Evolutionary conservation across 306 rosid genomes (phyloP), one percentile per base, ranked within the genome.

Genomic region (Castanea crenata): DNA sequence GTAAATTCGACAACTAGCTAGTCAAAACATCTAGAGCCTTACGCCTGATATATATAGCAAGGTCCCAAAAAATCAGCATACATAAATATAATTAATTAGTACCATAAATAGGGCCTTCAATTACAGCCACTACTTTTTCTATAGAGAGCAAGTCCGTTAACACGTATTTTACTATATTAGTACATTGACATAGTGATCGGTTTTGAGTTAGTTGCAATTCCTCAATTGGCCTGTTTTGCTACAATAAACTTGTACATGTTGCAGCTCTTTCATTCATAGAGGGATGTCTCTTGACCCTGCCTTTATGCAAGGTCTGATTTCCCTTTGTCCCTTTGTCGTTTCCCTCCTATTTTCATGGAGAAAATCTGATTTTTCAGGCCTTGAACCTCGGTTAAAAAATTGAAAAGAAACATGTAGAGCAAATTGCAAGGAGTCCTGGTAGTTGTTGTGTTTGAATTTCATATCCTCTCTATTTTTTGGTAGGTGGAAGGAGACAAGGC

Each of bases 221-320:
- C 35, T 70, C 32, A 41, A 10, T 29, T 13, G 5, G 10, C 16
- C 61, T 10, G 9, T 10, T 54, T 27, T 29, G 14, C 27, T 29
- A 18, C 4, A 72, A 72, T 72, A 23, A 72, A 72, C 34, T 15
- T 6, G 38, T 35, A 34, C 12, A 29, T 41, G 46, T 19, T 16
- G 46, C n/a, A 61, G 61, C 34, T 59, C 34, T 76, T 8, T 72
- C 7, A 21, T 15, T 49, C 41, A 58, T 67, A 2, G 38, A 78
- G 55, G 65, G 69, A 63, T 55, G 46, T 21, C 34, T 56, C 46
- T 46, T 72, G 65, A 21, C 87, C 78, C 73, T 57, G 69, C 79
- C 69, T 6, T 2, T 51, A 78, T 41, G 80, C 56, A 80, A 69
- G 80, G 81, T 67, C 81, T 58, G 74, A 57, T 25, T 46, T 13